Conservation (phyloP, 345 rosid genomes). For the Pelargonium nanum region DNA sequence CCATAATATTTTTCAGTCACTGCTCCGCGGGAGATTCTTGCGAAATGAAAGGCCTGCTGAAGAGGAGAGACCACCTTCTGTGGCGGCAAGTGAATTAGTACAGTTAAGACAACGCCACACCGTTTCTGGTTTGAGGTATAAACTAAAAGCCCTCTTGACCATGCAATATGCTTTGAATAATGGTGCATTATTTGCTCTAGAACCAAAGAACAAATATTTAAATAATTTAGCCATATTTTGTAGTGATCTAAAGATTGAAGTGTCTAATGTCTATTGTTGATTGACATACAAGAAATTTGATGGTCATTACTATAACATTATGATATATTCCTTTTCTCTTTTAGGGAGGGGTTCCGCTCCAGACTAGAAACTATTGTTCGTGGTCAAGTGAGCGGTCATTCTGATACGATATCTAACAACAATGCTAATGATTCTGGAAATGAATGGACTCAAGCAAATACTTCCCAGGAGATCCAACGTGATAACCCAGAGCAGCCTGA, state of each 20-base stretch:
- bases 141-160: too few relatives aligned
- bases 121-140: slow-evolving; percentile 88
- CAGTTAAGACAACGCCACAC: slow-evolving; percentile 85
- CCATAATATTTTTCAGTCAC: slow-evolving; percentile 43
- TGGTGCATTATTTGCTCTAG: too few relatives aligned
- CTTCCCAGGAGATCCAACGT: slow-evolving; percentile 32
- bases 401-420: slow-evolving; percentile 35
- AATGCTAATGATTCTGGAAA: slow-evolving; percentile 32
- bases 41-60: slow-evolving; percentile 73
- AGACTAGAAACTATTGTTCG: slow-evolving; percentile 61
- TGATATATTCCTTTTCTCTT: slow-evolving; percentile 8
- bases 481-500: slow-evolving; percentile 34
- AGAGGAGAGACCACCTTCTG: slow-evolving; percentile 68
- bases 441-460: slow-evolving; percentile 24
- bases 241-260: not conserved
- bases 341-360: slow-evolving; percentile 85
- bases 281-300: not conserved
- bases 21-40: slow-evolving; percentile 92
- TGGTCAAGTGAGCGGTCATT: slow-evolving; percentile 47
- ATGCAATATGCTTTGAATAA: not conserved
- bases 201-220: too few relatives aligned
- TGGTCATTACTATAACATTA: not conserved
- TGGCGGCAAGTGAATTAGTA: slow-evolving; percentile 74
- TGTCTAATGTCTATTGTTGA: not conserved
- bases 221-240: too few relatives aligned